Evolutionary conservation across 2,329 filamentous ascomycete genomes (phyloP), one percentile per base, ranked within the genome.

Genomic region (Curvularia hawaiiensis): DNA sequence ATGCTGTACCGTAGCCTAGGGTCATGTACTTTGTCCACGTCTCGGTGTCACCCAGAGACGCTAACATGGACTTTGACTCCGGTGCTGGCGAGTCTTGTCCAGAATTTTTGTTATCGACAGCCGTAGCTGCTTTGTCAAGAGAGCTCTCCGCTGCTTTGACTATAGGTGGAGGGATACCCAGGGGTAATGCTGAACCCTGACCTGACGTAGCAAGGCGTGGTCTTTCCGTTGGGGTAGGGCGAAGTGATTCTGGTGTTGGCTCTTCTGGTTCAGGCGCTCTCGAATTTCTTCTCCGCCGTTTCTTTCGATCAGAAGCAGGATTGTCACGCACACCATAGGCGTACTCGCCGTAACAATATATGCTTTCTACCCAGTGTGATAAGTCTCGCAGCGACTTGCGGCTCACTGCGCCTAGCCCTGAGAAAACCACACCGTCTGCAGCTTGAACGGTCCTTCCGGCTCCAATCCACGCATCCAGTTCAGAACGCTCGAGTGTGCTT

Each of bases 261-360:
- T 35, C 43, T 14, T 60, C 49, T 30, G 48, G 33, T 26, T 47
- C 35, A 12, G 63, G 41, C 16, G 59, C 41, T 24, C 61, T 54
- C 20, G 66, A 70, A 59, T 71, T 78, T 40, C 73, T 76, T 52
- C 73, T 69, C 74, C 84, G 62, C 73, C 77, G 41, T 78, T 72
- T 79, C 47, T 83, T 81, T 31, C 89, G 84, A 58, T 83, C 83
- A 1, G 90, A 88, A 1, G 84, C 85, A 14, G 92, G 90, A 63
- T 91, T 92, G 35, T 96, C 90, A 52, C 85, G 85, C 7, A 97
- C 85, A 4, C 93, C 94, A 72, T 97, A 98, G 2, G 94, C 88
- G 68, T 90, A 84, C 51, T 91, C 87, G 2, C 93, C 94, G 81
- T 92, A 91, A 30, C 83, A 88, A 75, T 95, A 96, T 2, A 97